Conservation (phyloP, 2,329 filamentous ascomycete species). For the Gyromitra esculenta region DNA sequence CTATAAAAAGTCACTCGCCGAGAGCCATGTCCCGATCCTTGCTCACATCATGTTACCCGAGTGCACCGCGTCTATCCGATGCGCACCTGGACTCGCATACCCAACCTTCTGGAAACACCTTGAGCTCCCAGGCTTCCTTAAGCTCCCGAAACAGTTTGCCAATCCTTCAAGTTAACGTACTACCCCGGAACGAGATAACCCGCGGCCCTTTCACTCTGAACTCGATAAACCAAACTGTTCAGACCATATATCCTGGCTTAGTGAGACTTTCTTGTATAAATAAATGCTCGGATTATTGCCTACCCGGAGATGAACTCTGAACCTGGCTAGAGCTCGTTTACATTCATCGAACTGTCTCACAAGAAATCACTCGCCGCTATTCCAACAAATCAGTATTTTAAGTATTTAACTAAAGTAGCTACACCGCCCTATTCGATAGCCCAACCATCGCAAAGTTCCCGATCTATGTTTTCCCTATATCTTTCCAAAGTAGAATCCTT, state of each 20-base stretch:
- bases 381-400: neutral
- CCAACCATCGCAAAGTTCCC: neutral
- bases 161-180: neutral
- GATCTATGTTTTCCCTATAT: conserved; percentile 16
- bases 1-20: conserved; percentile 23
- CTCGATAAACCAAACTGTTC: neutral
- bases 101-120: conserved; percentile 19
- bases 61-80: no score
- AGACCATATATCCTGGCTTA: neutral
- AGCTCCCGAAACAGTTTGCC: neutral
- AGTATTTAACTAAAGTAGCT: neutral
- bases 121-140: neutral
- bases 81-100: neutral
- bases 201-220: neutral
- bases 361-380: neutral
- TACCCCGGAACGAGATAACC: conserved; percentile 22
- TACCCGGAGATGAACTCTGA: conserved; percentile 12
- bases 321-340: neutral
- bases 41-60: conserved; percentile 32
- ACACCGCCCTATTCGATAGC: neutral
- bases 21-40: conserved; percentile 25
- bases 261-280: neutral
- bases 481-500: conserved; percentile 5
- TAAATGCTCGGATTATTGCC: conserved; percentile 6
- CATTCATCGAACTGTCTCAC: neutral